Conservation (phyloP, 768 basidiomycete species). For the Gymnopilus junonius region DNA sequence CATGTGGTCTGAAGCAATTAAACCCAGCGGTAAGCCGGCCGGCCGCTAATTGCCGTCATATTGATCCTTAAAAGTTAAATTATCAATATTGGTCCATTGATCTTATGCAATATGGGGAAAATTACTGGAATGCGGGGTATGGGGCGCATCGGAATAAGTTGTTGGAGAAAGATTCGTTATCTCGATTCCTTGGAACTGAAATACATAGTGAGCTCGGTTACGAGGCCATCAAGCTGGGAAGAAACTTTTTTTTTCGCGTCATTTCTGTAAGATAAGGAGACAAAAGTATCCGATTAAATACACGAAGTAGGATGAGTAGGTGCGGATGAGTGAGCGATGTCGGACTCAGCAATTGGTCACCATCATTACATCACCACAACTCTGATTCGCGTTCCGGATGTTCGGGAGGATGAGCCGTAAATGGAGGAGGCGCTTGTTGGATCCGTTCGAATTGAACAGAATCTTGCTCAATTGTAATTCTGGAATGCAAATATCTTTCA, state of each 20-base stretch:
- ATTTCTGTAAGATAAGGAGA: background rate
- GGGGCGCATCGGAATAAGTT: background rate
- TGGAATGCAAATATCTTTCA: background rate
- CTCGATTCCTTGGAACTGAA: background rate
- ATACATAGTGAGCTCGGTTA: background rate
- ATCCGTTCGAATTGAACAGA: background rate
- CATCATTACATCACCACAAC: background rate
- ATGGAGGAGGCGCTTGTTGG: background rate
- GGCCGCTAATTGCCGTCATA: background rate
- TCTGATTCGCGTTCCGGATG: background rate
- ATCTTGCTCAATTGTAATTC: background rate
- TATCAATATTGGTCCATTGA: background rate
- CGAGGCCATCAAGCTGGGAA: background rate
- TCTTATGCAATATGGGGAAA: background rate
- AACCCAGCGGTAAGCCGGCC: background rate
- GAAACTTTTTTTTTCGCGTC: background rate
- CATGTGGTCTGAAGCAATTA: background rate
- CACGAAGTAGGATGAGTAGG: background rate
- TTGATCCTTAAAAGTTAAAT: background rate
- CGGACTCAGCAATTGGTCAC: background rate
- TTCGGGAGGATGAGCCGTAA: background rate
- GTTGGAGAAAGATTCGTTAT: background rate
- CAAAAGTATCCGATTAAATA: background rate
- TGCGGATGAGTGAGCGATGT: background rate
- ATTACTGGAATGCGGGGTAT: background rate